A percentile compares a stretch with the other conserved stretches of the same genome.
These are phyloP conservation scores for Wickerhamomyces chambardii DNA, from an alignment of 805 yeast species.

Conservation along the genomic window DNA sequence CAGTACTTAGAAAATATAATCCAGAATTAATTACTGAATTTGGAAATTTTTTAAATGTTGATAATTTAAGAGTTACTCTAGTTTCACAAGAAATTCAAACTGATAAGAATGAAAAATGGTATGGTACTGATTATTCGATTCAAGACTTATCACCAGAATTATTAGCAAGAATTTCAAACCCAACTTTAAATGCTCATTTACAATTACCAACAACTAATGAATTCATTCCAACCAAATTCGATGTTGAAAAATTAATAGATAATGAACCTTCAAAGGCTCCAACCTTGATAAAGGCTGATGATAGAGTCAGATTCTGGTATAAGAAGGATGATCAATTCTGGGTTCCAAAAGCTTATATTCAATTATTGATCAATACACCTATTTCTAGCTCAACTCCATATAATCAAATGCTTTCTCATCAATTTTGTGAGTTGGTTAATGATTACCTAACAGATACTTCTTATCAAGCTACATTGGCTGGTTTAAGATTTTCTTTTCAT, in stretches of 20 bases:
- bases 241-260: conserved; percentile 36
- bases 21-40: conserved; percentile 42
- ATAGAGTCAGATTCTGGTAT: conserved; percentile 64
- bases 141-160: conserved; percentile 33
- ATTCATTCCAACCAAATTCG: conserved; percentile 75
- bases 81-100: conserved; percentile 43
- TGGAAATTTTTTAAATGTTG: conserved; percentile 38
- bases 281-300: conserved; percentile 41
- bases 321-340: conserved; percentile 85
- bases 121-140: conserved; percentile 72
- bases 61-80: conserved; percentile 53
- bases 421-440: conserved; percentile 63
- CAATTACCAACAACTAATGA: conserved; percentile 68
- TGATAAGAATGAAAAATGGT: conserved; percentile 67
- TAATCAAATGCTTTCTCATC: conserved; percentile 45
- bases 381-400: conserved; percentile 49
- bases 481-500: conserved; percentile 48
- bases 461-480: conserved; percentile 81
- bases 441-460: conserved; percentile 70
- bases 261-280: conserved; percentile 42
- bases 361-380: conserved; percentile 58
- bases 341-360: conserved; percentile 78
- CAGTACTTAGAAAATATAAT: conserved; percentile 50
- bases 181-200: conserved; percentile 25
- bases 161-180: conserved; percentile 20